phyloP scores from a whole-genome alignment of 1,284 basidiomycete species.

The Kwoniella shivajii region DNA sequence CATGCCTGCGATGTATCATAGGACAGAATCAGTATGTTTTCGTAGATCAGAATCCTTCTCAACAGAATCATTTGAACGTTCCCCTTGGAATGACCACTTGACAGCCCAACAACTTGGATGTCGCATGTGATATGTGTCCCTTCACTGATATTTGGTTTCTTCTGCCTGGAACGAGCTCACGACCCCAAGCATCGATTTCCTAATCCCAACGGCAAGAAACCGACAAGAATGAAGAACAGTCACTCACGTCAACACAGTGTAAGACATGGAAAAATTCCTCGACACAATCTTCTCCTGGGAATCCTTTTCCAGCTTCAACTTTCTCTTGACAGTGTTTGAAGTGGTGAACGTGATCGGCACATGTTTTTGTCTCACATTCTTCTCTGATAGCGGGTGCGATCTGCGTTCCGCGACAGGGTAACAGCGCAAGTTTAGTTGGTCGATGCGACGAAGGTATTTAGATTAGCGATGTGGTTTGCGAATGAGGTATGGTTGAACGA shows the following conservation, averaged over 20 bases:
- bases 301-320: conserved; percentile 70
- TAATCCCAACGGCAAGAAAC: too few relatives aligned
- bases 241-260: conserved; percentile 82
- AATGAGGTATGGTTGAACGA: neutral
- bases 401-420: too few relatives aligned
- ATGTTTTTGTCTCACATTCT: conserved; percentile 73
- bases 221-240: conserved; percentile 1
- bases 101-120: neutral
- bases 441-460: too few relatives aligned
- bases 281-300: conserved; percentile 85
- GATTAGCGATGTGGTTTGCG: too few relatives aligned
- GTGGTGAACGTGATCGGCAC: conserved; percentile 73
- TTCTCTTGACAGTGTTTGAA: conserved; percentile 90
- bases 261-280: conserved; percentile 71
- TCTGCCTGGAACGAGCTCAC: neutral
- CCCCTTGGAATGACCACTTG: neutral
- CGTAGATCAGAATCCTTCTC: neutral
- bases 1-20: conserved; percentile 60
- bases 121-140: neutral
- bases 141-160: neutral
- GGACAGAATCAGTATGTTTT: conserved; percentile 2
- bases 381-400: conserved; percentile 68
- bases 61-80: neutral
- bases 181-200: neutral
- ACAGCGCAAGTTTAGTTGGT: too few relatives aligned